Base-by-base conservation (phyloP, 805 yeast genomes). In the Komagataella kurtzmanii region DNA sequence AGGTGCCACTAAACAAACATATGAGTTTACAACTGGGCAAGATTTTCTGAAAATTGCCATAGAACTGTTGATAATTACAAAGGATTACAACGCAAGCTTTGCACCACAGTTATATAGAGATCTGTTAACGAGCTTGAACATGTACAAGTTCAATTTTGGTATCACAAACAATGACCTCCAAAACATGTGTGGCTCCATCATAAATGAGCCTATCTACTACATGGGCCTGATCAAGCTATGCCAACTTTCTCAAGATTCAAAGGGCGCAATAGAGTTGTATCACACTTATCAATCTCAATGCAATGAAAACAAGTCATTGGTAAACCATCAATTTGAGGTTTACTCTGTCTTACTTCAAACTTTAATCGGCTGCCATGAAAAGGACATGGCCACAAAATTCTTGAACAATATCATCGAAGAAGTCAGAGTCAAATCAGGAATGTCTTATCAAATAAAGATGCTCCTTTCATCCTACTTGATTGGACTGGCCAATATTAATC, bases 261-360 rank as follows among this genome's bases (percentile, higher is more conserved):
- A 61, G 2, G 68, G 70, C 48, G 71, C 76, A 24, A 68, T 70
- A 46, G 57, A 58, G 4, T 47, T 75, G 2, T 68, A 76, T 49
- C 56, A 61, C 4, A 58, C 73, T 17, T 54, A 69, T 3, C 56
- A 58, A 49, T 53, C 57, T 44, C 63, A 67, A 40, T 49, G 57
- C 12, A 51, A 55, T 21, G 19, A 46, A 19, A 18, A 53, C 44
- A 53, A 58, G 4, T 44, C 52, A 0, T 51, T 74, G 47, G 56
- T 57, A 21, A 54, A 60, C 2, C 60, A 69, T 43, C 81, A 78
- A 56, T 75, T 70, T 56, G 62, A 65, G 40, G 72, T 82, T 36
- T 83, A 82, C 59, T 65, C 79, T 1, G 62, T 68, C 46, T 65
- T 80, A 53, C 69, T 83, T 43, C 72, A 79, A 40, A 71, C 82